A percentile compares a stretch with the other conserved stretches of the same genome.
These are phyloP conservation scores for Wallacemonas sp. DNA, from an alignment of 208 protist genomes.

Conservation along the genomic window DNA sequence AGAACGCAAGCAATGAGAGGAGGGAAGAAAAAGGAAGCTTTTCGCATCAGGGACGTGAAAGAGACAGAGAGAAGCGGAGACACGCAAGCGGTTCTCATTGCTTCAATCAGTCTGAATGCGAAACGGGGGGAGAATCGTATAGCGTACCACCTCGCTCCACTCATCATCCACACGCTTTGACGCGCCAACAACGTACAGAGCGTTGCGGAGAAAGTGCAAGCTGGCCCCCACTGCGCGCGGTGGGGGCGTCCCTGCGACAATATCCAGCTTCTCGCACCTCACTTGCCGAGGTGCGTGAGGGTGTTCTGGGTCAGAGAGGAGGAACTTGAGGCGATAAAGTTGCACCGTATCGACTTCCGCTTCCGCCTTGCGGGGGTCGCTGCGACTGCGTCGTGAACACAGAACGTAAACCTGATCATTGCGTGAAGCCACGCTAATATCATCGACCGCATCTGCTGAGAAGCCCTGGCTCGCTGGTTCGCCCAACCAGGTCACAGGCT, in stretches of 20 bases:
- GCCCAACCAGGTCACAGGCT: conserved; percentile 4
- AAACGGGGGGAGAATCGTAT: conserved; percentile 1
- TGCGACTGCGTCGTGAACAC: neutral
- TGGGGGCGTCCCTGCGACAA: conserved; percentile 41
- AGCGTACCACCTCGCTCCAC: conserved; percentile 3
- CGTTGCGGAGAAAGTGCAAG: conserved; percentile 44
- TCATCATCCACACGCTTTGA: conserved; percentile 7
- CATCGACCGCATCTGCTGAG: neutral
- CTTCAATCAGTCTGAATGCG: conserved; percentile 27
- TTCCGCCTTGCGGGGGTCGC: neutral
- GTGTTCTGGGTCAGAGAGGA: neutral
- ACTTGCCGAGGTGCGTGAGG: conserved; percentile 12
- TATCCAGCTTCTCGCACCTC: conserved; percentile 34
- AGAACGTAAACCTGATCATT: conserved; percentile 1
- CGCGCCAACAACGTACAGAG: conserved; percentile 53
- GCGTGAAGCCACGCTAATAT: neutral
- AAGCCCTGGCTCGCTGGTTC: neutral
- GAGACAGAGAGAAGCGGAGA: too few species aligned
- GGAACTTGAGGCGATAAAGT: conserved; percentile 39
- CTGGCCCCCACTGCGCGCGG: conserved; percentile 34
- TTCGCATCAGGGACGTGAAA: too few species aligned
- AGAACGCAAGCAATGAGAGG: too few species aligned
- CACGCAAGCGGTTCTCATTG: too few species aligned
- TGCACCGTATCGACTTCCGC: conserved; percentile 23
- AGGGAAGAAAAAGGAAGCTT: too few species aligned